A percentile compares a stretch with the other conserved stretches of the same genome.
These are phyloP conservation scores for Yamadazyma kanchanaburiensis DNA, from an alignment of 1,139 yeast genomes.

Conservation along the genomic window DNA sequence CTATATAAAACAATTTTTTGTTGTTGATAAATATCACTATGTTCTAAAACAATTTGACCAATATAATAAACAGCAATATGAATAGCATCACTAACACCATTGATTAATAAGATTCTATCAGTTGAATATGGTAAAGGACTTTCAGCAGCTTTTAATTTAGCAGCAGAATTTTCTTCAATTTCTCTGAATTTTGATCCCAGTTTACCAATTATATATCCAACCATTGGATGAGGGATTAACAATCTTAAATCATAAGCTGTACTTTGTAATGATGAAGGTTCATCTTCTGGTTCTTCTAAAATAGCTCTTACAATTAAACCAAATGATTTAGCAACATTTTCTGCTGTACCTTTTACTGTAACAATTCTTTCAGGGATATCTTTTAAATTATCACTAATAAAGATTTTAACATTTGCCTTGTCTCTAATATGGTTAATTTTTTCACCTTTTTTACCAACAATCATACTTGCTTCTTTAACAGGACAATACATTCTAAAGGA, in stretches of 20 bases:
- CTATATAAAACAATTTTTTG: slow-evolving; percentile 58
- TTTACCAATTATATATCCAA: slow-evolving; percentile 83
- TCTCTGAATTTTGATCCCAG: slow-evolving; percentile 74
- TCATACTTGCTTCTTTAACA: slow-evolving; percentile 71
- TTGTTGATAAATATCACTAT: slow-evolving; percentile 49
- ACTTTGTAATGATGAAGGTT: slow-evolving; percentile 55
- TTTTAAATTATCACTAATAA: slow-evolving; percentile 73
- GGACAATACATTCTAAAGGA: slow-evolving; percentile 72
- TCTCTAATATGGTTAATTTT: slow-evolving; percentile 65
- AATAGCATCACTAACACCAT: slow-evolving; percentile 85
- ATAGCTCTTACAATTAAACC: slow-evolving; percentile 70
- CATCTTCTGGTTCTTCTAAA: slow-evolving; percentile 65
- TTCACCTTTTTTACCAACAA: slow-evolving; percentile 80
- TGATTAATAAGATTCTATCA: slow-evolving; percentile 68
- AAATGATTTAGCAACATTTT: slow-evolving; percentile 79
- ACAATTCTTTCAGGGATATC: slow-evolving; percentile 78
- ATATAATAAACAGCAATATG: slow-evolving; percentile 80
- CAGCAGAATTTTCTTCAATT: slow-evolving; percentile 82
- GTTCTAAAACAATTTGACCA: slow-evolving; percentile 63
- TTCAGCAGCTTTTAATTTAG: slow-evolving; percentile 74
- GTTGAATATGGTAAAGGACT: slow-evolving; percentile 74
- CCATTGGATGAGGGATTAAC: slow-evolving; percentile 74
- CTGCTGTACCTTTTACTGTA: slow-evolving; percentile 73
- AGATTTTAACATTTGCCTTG: slow-evolving; percentile 62
- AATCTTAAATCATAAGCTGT: slow-evolving; percentile 56